Conservation (phyloP, 106 monocot species). For the Acorus gramineus region DNA sequence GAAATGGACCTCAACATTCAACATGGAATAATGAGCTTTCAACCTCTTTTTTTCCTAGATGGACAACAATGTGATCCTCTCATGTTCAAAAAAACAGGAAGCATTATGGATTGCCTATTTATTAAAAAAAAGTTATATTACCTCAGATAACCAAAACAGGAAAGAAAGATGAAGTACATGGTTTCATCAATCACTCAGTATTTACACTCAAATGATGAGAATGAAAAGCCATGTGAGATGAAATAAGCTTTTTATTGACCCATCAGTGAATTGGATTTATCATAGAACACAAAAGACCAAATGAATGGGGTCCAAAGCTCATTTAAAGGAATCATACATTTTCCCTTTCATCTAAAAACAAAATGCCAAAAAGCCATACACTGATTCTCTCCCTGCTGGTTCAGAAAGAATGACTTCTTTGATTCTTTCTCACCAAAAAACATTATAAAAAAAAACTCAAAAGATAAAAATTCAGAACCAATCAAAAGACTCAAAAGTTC, state of each 20-base stretch:
- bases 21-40: not conserved
- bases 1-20: conserved; percentile 5
- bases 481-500: not conserved
- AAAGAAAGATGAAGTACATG: conserved; percentile 38
- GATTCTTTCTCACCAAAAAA: conserved; percentile 3
- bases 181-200: conserved; percentile 38
- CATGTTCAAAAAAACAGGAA: conserved; percentile 9
- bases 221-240: conserved; percentile 11
- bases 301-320: conserved; percentile 31
- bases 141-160: conserved; percentile 23
- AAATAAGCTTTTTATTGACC: conserved; percentile 20
- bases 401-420: conserved; percentile 13
- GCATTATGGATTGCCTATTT: conserved; percentile 9
- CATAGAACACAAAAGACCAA: conserved; percentile 24
- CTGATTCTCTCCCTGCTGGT: conserved; percentile 19
- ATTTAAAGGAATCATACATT: conserved; percentile 21
- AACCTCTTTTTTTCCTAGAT: not conserved
- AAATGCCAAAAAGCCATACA: conserved; percentile 26
- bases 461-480: conserved; percentile 4
- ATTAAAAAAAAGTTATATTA: conserved; percentile 11
- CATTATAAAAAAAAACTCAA: not conserved
- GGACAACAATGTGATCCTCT: not conserved
- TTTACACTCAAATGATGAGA: conserved; percentile 17
- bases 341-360: conserved; percentile 9
- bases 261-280: conserved; percentile 53